Base-by-base conservation (phyloP, 441 rosid species). In the Gossypium trilobum region DNA sequence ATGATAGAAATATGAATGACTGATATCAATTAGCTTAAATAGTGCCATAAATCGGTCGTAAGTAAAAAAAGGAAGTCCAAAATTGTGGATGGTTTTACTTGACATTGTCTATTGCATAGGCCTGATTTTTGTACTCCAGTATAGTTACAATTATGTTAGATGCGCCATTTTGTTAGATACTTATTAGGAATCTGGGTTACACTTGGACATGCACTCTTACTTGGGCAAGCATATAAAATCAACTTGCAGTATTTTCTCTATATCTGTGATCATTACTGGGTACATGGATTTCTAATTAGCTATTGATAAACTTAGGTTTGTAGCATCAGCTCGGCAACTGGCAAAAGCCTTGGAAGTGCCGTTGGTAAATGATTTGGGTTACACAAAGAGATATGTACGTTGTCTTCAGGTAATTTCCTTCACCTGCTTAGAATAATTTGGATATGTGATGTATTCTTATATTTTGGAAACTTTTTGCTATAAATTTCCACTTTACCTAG, bases 311-410 rank as follows among this genome's bases (percentile, higher is more conserved):
- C 46, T 79, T 71, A 95, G 99, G 92, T 95, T 95, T 90, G 91
- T 93, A 77, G 84, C 93, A 50, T 89, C 98, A 52, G 97, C 99
- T 70, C 93, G 97, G 78, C 99, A 95, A 86, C 83, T 95, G 80
- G 97, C 96, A 57, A 95, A 95, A 82, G 91, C 97, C 68, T 85
- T 95, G 76, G 98, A 95, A 85, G 97, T 95, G 74, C 99, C 97
- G 8, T 79, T 91, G 75, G 98, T 95, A 58, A 95, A 95, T 85
- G 99, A 95, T 87, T 87, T 95, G 71, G 99, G 99, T 56, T 95
- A 95, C 74, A 92, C 99, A 10, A 95, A 95, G 82, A 89, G 97
- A 93, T 95, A 91, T 71, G 91, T 95, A 23, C 88, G 99, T 71
- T 95, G 98, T 75, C 92, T 95, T 78, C 99, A 95, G 98, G 99